phyloP scores from a whole-genome alignment of 2,329 filamentous ascomycete species.

The Talaromyces sp. region DNA sequence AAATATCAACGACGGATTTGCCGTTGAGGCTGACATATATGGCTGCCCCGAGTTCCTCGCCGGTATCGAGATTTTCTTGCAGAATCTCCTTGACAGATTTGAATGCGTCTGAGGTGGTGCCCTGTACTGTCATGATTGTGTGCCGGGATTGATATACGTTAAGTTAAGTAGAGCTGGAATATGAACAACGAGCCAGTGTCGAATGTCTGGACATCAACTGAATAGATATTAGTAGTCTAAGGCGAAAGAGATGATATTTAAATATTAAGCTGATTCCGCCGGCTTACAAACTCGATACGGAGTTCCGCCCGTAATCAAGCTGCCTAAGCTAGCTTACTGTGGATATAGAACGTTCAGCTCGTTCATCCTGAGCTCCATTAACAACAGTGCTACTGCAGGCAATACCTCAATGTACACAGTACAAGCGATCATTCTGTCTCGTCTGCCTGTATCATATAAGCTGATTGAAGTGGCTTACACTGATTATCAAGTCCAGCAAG shows the following conservation, averaged over 20 bases:
- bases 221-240: neutral
- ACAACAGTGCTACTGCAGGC: neutral
- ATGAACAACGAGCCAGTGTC: no score
- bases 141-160: neutral
- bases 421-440: neutral
- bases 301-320: neutral
- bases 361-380: neutral
- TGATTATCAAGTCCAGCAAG: neutral
- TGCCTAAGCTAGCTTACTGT: neutral
- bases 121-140: conserved; percentile 31
- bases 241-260: no score
- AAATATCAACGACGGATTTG: conserved; percentile 44
- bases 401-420: neutral
- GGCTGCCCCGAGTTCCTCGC: conserved; percentile 46
- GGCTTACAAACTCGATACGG: neutral
- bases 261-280: neutral
- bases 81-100: conserved; percentile 34
- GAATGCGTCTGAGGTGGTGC: conserved; percentile 39
- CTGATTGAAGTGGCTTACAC: neutral
- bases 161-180: no score
- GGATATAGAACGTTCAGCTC: neutral
- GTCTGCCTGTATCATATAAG: neutral
- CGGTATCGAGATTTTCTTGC: conserved; percentile 34
- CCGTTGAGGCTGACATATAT: conserved; percentile 43
- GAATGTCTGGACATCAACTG: neutral